Evolutionary conservation across 2,329 filamentous ascomycete genomes (phyloP), one percentile per base, ranked within the genome.

Genomic region (Pseudogymnoascus sp.): DNA sequence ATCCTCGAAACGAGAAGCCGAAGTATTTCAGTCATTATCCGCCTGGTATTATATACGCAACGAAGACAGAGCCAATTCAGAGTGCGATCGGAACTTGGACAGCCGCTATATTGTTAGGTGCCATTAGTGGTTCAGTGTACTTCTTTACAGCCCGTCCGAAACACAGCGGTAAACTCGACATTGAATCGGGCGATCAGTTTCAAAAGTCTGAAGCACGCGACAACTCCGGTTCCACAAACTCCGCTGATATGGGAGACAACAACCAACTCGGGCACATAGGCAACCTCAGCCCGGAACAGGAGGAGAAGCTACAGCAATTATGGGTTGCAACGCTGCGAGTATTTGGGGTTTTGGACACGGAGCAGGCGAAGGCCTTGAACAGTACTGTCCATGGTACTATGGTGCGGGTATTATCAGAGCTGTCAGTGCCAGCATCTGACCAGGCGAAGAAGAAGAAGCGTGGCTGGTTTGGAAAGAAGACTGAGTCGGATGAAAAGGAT

Each of bases 261-360:
- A 65, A 72, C 21, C 82, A 82, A 50, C 83, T 88, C 38, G 95
- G 95, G 62, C 86, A 92, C 65, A 84, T 91, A 62, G 92, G 91
- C 64, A 96, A 90, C 69, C 81, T 99, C 64, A 97, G 93, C n/a
- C 76, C 86, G 2, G 93, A 97, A 66, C 87, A 99, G 77, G 91
- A 96, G 71, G 83, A 84, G 67, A 97, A 96, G 78, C 80, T 99
- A 64, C 89, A 88, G 71, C 89, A 96, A 75, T 83, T 97, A 68
- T 99, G 95, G 95, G 76, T 82, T 13, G 79, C 86, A 62, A 82
- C 91, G 40, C 82, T 96, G 68, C 87, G 89, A 66, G 81, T 96
- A 50, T 92, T 89, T 73, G 90, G 88, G 29, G 81, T 92, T 62
- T 69, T 76, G 26, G 76, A 77, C 29, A 70, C 74, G n/a, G 68